Base-by-base conservation (phyloP, 2,329 filamentous ascomycete genomes). In the Cercospora berteroae region DNA sequence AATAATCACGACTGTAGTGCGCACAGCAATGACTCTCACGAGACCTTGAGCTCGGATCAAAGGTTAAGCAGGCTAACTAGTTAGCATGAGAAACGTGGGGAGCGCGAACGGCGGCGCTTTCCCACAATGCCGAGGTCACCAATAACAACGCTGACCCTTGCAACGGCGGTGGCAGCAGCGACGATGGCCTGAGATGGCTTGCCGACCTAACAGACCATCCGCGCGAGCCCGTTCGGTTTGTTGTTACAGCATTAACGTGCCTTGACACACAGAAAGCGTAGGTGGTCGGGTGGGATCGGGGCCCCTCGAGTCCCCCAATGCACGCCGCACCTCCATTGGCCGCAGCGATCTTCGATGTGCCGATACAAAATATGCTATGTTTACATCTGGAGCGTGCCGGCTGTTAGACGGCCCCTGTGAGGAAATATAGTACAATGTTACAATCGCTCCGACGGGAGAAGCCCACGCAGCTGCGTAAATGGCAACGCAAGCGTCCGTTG, bases 21-120 rank as follows among this genome's bases (percentile, higher is more conserved):
- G 33, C 56, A 60, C 33, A 42, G 44, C 27, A 50, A 60, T 65
- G 66, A 64, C 66, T 67, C 65, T 64, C 60, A 67, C 62, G 62
- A 68, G 57, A 64, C 64, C 55, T 63, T 52, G 50, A 39, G 31
- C 60, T 63, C 60, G 60, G 60, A 63, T 63, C 29, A 63, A 63
- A 63, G 60, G 60, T 63, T 29, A 31, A 36, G 58, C 33, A 39
- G 39, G 60, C 60, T 50, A 62, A 16, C 60, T 56, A 31, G 52
- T 25, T 27, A 62, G 60, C 60, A 62, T 52, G 25, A 36, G 58
- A 16, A 62, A 29, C 42, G 60, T 62, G 60, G 60, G 58, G 58
- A 60, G 52, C 52, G 23, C 25, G 23, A 29, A 23, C 23, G 52
- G 52, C 52, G 52, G 52, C 52, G 52, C 52, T 27, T 27, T 23